Evolutionary conservation across 495 filamentous ascomycete genomes (phyloP).

Genomic region (Haplographium delicatum): DNA sequence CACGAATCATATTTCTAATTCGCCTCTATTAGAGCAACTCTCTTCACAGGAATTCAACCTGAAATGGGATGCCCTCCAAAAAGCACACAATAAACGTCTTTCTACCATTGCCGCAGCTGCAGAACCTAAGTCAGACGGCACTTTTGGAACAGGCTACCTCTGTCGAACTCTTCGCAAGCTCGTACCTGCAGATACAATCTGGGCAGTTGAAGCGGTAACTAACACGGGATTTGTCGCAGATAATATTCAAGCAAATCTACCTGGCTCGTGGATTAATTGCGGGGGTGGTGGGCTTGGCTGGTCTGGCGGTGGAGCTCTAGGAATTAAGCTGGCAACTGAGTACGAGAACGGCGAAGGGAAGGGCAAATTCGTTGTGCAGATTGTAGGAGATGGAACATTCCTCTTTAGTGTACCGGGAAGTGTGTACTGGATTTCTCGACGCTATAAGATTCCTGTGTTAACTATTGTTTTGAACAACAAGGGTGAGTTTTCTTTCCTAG

Average conservation of each 20-base stretch:
- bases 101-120: constrained; percentile 52
- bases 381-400: constrained; percentile 91
- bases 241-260: constrained; percentile 67
- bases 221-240: constrained; percentile 74
- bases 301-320: constrained; percentile 85
- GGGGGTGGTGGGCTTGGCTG: constrained; percentile 91
- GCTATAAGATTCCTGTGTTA: constrained; percentile 83
- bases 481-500: constrained; percentile 46
- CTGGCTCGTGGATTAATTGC: constrained; percentile 88
- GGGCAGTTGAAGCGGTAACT: constrained; percentile 85
- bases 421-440: constrained; percentile 86
- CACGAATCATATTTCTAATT: constrained; percentile 44
- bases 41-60: constrained; percentile 38
- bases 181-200: constrained; percentile 74
- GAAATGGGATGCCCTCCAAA: constrained; percentile 51
- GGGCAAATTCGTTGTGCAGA: constrained; percentile 83
- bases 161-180: constrained; percentile 55
- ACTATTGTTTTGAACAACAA: constrained; percentile 95
- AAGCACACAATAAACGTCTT: constrained; percentile 55
- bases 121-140: constrained; percentile 52
- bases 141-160: constrained; percentile 67
- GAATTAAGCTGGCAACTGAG: constrained; percentile 82
- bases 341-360: constrained; percentile 50
- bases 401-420: constrained; percentile 84
- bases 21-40: constrained; percentile 39